These are phyloP conservation scores for Trichoderma cornu-damae DNA, from an alignment of 2,329 filamentous ascomycete genomes.

Conservation along the genomic window DNA sequence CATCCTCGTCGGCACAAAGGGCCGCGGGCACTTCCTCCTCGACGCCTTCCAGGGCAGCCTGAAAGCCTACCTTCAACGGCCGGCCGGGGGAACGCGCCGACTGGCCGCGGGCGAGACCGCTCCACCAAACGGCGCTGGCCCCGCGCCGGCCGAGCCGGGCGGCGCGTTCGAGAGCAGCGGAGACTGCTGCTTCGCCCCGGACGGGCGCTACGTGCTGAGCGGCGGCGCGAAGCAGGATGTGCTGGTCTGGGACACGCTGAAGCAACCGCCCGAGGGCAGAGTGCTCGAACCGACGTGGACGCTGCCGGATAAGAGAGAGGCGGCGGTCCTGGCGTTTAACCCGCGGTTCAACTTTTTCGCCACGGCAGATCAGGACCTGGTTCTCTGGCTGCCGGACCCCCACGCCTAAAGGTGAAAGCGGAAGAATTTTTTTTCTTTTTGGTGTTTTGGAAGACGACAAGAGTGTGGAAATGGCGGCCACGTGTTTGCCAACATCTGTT, in stretches of 20 bases:
- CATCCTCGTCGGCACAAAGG: conserved; percentile 77
- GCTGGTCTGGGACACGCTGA: conserved; percentile 78
- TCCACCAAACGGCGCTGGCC: conserved; percentile 24
- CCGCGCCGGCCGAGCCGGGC: conserved; percentile 31
- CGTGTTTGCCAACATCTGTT: not conserved
- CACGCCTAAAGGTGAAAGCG: conserved; percentile 39
- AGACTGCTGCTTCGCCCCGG: conserved; percentile 83
- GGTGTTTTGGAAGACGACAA: not conserved
- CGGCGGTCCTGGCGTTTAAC: conserved; percentile 78
- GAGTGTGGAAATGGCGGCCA: not conserved
- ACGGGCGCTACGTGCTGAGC: conserved; percentile 82
- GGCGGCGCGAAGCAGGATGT: conserved; percentile 65
- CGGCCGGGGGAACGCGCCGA: conserved; percentile 48
- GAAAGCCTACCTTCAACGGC: conserved; percentile 65
- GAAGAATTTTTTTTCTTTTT: too few species aligned
- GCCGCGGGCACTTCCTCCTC: conserved; percentile 81
- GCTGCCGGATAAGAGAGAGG: conserved; percentile 61
- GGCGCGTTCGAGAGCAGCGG: conserved; percentile 54
- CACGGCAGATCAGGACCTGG: conserved; percentile 77
- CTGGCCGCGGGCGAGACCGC: conserved; percentile 49
- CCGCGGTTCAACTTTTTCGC: conserved; percentile 89
- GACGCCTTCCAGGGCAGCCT: conserved; percentile 84
- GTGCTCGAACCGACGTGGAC: conserved; percentile 59
- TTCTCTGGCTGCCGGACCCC: conserved; percentile 73
- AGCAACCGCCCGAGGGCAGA: conserved; percentile 50